Evolutionary conservation across 768 basidiomycete species (phyloP), one percentile per base, ranked within the genome.

Genomic region (Boletus patriciae): DNA sequence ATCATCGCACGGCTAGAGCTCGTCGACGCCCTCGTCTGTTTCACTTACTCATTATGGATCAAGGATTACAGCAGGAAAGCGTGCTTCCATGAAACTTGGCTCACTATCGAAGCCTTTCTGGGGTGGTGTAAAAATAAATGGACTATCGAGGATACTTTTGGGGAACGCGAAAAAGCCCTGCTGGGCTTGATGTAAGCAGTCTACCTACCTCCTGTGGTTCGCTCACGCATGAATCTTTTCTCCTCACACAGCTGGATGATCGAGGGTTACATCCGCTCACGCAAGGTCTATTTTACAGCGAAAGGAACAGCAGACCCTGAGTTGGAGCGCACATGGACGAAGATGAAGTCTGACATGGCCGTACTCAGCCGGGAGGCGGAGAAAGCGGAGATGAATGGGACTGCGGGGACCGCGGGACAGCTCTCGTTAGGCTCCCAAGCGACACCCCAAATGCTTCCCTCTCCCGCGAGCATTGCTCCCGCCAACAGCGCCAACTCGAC

Each of bases 31-130:
- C 80, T 93, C 54, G 76, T 93, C 42, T 88, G 87, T 73, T 94
- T 93, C 73, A 83, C 88, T 5, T 94, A 91, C 67, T 81, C 88
- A 6, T 79, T 90, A 62, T 94, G 91, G 92, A 84, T 82, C 71
- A 85, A 81, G 65, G 90, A 91, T 58, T 83, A 84, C 64, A 70
- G 76, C 61, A 77, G 78, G 55, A 78, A 78, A 55, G 64, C 72
- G 8, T 90, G 88, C 70, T 78, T 77, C 65, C 76, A 74, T 42
- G 80, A 82, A 49, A 84, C 83, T 18, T 91, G 89, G 89, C 67
- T 74, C 13, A 88, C 86, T 12, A 85, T 87, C 62, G 80, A 83
- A 59, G 83, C 80, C 3, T 90, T 87, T 61, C 74, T 91, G n/a
- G 72, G 72, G 21, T 87, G 86, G 83, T 88, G 86, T 63, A 88